Base-by-base conservation (phyloP, 2,329 filamentous ascomycete species). In the Aspergillus pseudoglaucus region DNA sequence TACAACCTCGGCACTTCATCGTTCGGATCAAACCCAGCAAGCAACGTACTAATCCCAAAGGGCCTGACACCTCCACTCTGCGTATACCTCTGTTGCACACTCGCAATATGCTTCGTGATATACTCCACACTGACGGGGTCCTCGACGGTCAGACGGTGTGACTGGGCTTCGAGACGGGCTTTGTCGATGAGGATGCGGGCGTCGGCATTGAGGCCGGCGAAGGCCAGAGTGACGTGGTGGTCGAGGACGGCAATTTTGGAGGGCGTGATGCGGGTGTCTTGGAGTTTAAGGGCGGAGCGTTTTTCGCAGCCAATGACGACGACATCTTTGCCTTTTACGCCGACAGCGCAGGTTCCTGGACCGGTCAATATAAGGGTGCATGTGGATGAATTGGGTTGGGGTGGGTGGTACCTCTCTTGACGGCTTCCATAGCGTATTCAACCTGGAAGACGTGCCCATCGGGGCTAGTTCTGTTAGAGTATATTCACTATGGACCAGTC, bases 401-500 rank as follows among this genome's bases (percentile, higher is more conserved):
- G 45, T 48, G 39, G 30, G 46, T 35, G 43, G 46, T 75, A 93
- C 91, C 93, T 89, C 93, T 78, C 80, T 98, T 98, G 59, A 98
- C 93, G 59, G 93, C 93, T 76, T 98, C 93, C 59, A 95, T 87
- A 48, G 93, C 93, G 81, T 98, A 98, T 80, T 98, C 93, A 65
- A 98, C 93, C 75, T 98, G 93, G 77, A 98, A 98, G 64, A 98
- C 93, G 78, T 98, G 93, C 74, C 93, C 93, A 75, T 98, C 93
- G 65, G 93, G 93, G 82, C 91, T 97, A 66, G 43, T 42, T 42
- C n/a, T 35, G 67, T 85, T 71, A 83, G 76, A 60, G 55, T 49
- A 37, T 39, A 44, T 38, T n/a, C 53, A 47, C 51, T 55, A 43
- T 8, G 6, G 6, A 6, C 6, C 22, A 4, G 8, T 17, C 10